A percentile compares a stretch with the other conserved stretches of the same genome.
Evolutionary conservation across 2,329 filamentous ascomycete species (phyloP).

Genomic region (Colletotrichum sp.): DNA sequence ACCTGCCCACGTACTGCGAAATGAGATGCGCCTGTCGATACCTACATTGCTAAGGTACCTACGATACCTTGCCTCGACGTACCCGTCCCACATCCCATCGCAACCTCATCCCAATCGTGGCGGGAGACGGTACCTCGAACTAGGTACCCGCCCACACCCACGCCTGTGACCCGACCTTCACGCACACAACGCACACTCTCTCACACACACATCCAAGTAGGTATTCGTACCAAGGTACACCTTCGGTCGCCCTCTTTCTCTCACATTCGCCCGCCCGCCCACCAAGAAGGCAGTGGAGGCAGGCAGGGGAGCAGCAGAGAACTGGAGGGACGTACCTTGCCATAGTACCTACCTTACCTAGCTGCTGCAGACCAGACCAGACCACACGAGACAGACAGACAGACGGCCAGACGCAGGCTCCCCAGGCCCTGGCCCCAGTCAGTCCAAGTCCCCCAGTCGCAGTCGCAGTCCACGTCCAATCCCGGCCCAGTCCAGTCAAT

Average conservation of each 20-base stretch:
- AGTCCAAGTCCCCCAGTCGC: not conserved
- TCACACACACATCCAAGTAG: not conserved
- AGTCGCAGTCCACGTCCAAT: not conserved
- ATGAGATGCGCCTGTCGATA: not conserved
- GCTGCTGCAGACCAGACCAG: not conserved
- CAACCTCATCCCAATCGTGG: not conserved
- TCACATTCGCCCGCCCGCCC: not conserved
- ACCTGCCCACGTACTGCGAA: not conserved
- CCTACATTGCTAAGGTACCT: not conserved
- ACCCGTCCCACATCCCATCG: not conserved
- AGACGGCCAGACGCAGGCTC: not conserved
- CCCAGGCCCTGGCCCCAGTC: not conserved
- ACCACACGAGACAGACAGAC: not conserved
- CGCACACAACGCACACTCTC: not conserved
- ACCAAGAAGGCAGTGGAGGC: not conserved
- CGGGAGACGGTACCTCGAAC: not conserved
- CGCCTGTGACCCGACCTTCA: not conserved
- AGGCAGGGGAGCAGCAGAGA: not conserved
- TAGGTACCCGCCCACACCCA: slow-evolving; percentile 15
- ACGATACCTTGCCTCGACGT: not conserved
- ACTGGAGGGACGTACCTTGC: not conserved
- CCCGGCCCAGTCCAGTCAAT: not conserved
- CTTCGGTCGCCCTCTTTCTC: not conserved
- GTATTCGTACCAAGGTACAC: not conserved
- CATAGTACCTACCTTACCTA: not conserved